These are phyloP conservation scores for Volvariella surrecta DNA, from an alignment of 1,284 basidiomycete species.

Conservation along the genomic window DNA sequence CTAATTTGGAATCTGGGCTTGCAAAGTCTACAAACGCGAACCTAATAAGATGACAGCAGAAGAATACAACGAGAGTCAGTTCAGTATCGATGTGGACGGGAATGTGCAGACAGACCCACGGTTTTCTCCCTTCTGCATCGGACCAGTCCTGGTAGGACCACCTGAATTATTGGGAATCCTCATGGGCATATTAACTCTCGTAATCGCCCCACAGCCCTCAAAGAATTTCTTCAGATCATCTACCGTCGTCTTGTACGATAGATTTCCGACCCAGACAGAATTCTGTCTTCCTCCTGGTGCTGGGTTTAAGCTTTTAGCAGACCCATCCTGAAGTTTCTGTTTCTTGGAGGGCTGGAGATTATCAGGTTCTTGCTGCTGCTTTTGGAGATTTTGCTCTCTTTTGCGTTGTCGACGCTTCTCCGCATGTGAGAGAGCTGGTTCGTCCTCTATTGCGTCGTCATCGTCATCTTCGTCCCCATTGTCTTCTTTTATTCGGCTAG, in stretches of 20 bases:
- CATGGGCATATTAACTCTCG: slow-evolving; percentile 67
- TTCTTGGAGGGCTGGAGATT: slow-evolving; percentile 25
- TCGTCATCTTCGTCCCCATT: too few relatives aligned
- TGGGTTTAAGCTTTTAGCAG: slow-evolving; percentile 15
- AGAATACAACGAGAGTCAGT: too few relatives aligned
- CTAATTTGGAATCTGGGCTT: slow-evolving; percentile 61
- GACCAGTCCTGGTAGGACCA: slow-evolving; percentile 26
- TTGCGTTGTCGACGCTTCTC: slow-evolving; percentile 59
- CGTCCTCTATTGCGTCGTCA: slow-evolving; percentile 16
- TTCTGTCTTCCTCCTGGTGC: slow-evolving; percentile 49
- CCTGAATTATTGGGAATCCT: slow-evolving; percentile 23
- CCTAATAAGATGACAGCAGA: too few relatives aligned
- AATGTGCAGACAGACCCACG: slow-evolving; percentile 52
- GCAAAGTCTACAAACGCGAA: slow-evolving; percentile 97
- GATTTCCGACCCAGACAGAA: slow-evolving; percentile 93
- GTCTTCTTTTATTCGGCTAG: neutral
- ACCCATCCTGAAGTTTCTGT: slow-evolving; percentile 35
- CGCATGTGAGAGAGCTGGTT: slow-evolving; percentile 61
- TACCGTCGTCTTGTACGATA: slow-evolving; percentile 84
- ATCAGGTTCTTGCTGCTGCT: slow-evolving; percentile 12
- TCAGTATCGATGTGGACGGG: too few relatives aligned
- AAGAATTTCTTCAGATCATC: slow-evolving; percentile 70
- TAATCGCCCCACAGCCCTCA: slow-evolving; percentile 62
- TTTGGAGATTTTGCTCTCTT: slow-evolving; percentile 25
- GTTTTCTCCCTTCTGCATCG: slow-evolving; percentile 43